phyloP scores from a whole-genome alignment of 495 filamentous ascomycete species.

The Haplographium delicatum region DNA sequence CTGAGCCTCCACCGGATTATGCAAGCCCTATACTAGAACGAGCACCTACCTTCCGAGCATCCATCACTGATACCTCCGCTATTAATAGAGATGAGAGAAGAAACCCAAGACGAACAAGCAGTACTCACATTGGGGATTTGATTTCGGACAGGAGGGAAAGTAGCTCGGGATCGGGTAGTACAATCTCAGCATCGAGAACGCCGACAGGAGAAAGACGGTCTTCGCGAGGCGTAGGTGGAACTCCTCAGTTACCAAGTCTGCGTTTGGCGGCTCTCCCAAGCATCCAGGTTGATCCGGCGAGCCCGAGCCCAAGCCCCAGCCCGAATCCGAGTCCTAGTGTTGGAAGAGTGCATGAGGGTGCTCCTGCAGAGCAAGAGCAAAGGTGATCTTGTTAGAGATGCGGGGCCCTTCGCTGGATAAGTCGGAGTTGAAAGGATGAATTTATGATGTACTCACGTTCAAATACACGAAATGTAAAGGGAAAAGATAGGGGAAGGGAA shows the following conservation, averaged over 20 bases:
- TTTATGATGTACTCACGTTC: too few relatives aligned
- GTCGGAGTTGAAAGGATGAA: too few relatives aligned
- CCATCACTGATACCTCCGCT: slow-evolving; percentile 18
- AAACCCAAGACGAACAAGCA: slow-evolving; percentile 6
- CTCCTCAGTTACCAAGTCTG: slow-evolving; percentile 39
- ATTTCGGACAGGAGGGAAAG: slow-evolving; percentile 11
- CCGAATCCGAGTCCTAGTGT: too few relatives aligned
- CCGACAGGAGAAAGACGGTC: slow-evolving; percentile 8
- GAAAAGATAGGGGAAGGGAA: too few relatives aligned
- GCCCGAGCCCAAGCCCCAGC: slow-evolving; percentile 3
- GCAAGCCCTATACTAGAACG: slow-evolving; percentile 30
- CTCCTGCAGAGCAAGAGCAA: background rate
- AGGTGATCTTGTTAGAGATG: too few relatives aligned
- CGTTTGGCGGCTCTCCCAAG: slow-evolving; percentile 38
- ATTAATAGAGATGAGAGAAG: slow-evolving; percentile 9
- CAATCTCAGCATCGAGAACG: background rate
- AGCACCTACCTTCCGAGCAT: slow-evolving; percentile 12
- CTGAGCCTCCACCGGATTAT: slow-evolving; percentile 44
- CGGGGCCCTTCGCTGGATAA: too few relatives aligned
- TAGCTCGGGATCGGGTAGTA: slow-evolving; percentile 5
- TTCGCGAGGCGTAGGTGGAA: slow-evolving; percentile 31
- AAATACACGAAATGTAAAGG: too few relatives aligned
- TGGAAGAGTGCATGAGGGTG: background rate
- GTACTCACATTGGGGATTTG: slow-evolving; percentile 15
- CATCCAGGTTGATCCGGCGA: slow-evolving; percentile 47